These are phyloP conservation scores for Tolypocladium inflatum DNA, from an alignment of 2,329 filamentous ascomycete genomes.

Conservation along the genomic window DNA sequence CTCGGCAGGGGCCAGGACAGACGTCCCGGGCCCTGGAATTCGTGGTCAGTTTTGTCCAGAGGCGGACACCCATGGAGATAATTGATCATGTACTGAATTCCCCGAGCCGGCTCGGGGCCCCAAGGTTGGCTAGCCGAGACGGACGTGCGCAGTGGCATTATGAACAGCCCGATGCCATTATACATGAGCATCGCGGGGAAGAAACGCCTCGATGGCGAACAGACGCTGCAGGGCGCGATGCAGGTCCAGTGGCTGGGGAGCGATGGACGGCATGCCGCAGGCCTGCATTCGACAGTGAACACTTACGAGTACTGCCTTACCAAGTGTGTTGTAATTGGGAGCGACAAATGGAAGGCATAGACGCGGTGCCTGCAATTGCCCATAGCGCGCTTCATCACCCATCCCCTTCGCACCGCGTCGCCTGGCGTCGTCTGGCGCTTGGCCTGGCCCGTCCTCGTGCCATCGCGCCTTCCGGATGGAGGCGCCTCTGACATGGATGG, in stretches of 20 bases:
- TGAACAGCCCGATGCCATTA: not conserved
- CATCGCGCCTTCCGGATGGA: not conserved
- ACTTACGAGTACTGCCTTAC: too few relatives aligned
- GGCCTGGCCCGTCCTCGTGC: not conserved
- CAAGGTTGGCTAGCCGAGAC: not conserved
- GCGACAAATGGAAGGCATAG: not conserved
- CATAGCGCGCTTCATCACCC: not conserved
- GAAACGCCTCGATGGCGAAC: not conserved
- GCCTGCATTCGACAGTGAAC: not conserved
- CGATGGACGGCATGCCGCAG: not conserved
- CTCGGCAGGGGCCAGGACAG: not conserved
- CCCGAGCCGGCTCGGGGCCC: not conserved
- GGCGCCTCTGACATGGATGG: not conserved
- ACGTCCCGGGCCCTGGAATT: not conserved
- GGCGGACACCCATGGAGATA: too few relatives aligned
- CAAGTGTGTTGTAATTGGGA: not conserved
- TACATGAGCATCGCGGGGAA: not conserved
- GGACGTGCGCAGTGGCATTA: not conserved
- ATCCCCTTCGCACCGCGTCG: not conserved
- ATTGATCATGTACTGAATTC: not conserved
- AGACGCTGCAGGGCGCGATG: not conserved
- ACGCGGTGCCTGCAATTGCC: not conserved
- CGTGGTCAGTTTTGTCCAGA: not conserved
- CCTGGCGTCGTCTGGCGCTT: not conserved
- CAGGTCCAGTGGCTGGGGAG: not conserved